These are phyloP conservation scores for Wickerhamomyces hampshirensis DNA, from an alignment of 805 yeast species.

Conservation along the genomic window DNA sequence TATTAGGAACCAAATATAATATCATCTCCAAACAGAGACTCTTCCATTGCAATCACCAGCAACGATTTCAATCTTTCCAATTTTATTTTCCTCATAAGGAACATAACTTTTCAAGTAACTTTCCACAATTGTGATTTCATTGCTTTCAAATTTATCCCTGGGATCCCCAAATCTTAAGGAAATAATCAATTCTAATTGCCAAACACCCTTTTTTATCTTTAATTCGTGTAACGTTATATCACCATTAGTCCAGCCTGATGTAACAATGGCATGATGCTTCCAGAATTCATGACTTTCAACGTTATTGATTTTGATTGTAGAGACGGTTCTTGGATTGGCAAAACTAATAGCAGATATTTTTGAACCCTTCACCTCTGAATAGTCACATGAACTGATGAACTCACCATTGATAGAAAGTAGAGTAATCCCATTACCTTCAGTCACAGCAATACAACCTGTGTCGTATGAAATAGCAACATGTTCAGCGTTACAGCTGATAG, in stretches of 20 bases:
- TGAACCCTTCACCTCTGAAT: slow-evolving; percentile 11
- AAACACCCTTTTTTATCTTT: slow-evolving; percentile 14
- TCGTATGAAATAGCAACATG: slow-evolving; percentile 46
- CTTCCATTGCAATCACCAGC: slow-evolving; percentile 53
- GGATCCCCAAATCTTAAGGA: slow-evolving; percentile 20
- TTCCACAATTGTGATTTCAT: slow-evolving; percentile 28
- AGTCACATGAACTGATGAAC: slow-evolving; percentile 25
- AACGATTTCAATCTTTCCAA: slow-evolving; percentile 39
- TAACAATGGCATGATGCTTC: slow-evolving; percentile 31
- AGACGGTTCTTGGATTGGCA: slow-evolving; percentile 23
- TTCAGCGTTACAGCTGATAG: slow-evolving; percentile 20
- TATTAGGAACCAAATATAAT: neutral
- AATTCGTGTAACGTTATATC: slow-evolving; percentile 29
- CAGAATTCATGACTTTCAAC: slow-evolving; percentile 33
- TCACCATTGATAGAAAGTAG: slow-evolving; percentile 55
- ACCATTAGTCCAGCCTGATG: slow-evolving; percentile 33
- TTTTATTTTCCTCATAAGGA: slow-evolving; percentile 31
- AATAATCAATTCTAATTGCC: slow-evolving; percentile 24
- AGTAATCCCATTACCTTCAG: slow-evolving; percentile 24
- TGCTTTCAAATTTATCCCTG: slow-evolving; percentile 13
- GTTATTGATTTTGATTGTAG: slow-evolving; percentile 21
- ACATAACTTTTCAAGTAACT: slow-evolving; percentile 28
- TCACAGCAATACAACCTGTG: slow-evolving; percentile 46
- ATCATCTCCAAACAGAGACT: slow-evolving; percentile 42
- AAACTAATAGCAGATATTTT: slow-evolving; percentile 26